Evolutionary conservation across 106 monocot species (phyloP).

Genomic region (Dendrobium huoshanense): DNA sequence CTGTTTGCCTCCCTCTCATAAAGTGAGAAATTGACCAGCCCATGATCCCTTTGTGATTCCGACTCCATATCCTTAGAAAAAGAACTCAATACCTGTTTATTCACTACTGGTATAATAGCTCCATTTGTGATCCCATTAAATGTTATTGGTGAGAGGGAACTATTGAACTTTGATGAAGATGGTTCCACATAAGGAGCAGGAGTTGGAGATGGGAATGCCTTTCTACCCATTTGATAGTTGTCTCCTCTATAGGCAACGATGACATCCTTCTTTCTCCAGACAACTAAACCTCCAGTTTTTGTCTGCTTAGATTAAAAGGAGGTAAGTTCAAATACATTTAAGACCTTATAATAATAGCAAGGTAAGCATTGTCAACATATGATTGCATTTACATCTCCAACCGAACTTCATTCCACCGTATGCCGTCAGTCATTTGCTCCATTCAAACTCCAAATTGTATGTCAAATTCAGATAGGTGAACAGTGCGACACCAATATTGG

Average conservation of each 20-base stretch:
- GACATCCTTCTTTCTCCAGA: slow-evolving; percentile 58
- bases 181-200: not conserved
- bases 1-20: slow-evolving; percentile 81
- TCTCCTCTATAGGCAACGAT: slow-evolving; percentile 61
- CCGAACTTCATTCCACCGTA: no score
- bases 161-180: slow-evolving; percentile 8
- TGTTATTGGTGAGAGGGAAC: not conserved
- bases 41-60: slow-evolving; percentile 7
- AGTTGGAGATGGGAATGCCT: slow-evolving; percentile 1
- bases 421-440: no score
- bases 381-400: no score
- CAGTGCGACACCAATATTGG: no score
- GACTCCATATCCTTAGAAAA: not conserved
- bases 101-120: not conserved
- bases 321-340: not conserved
- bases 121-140: not conserved
- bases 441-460: no score
- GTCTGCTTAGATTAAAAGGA: slow-evolving; percentile 23
- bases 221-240: not conserved
- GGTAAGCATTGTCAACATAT: no score
- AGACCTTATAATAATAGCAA: no score
- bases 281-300: slow-evolving; percentile 91
- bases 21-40: slow-evolving; percentile 34
- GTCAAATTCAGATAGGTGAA: no score
- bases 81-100: slow-evolving; percentile 1